Base-by-base conservation (phyloP, 1,284 basidiomycete genomes). In the Schizophyllum commune region DNA sequence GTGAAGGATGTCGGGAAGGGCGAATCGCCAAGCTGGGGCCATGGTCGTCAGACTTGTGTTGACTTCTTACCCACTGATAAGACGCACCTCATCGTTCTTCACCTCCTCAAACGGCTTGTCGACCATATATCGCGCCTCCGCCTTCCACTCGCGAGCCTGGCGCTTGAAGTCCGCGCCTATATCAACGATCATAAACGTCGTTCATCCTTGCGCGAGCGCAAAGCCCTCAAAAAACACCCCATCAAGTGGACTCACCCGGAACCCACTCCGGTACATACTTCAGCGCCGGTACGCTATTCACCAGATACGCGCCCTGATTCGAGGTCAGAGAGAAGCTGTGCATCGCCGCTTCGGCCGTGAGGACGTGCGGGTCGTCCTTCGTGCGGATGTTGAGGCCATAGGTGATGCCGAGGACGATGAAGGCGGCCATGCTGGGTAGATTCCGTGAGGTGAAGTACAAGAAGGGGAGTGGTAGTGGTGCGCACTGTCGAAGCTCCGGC, bases 341-440 rank as follows among this genome's bases (percentile, higher is more conserved):
- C 4, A 67, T 59, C 9, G 63, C 68, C 51, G 60, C 58, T 20
- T 65, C 61, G 1, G 68, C 68, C 1, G 67, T 21, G 3, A 59
- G 51, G 19, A 72, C 60, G 54, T 66, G 70, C 2, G 66, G 67
- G 52, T 73, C 71, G 17, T 69, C 58, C 15, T 65, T 60, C 0
- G 64, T 61, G 1, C 61, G 17, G 15, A 71, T 61, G 1, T 69
- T 61, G 22, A 73, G 63, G 1, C 71, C 72, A 55, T 74, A 74
- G 0, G 68, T 65, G 20, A 68, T 60, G 0, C 66, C 66, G 58
- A 73, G 64, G 55, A 69, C 68, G 1, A 68, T 64, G n/a, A 68
- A 67, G 1, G 66, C 68, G 4, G 69, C 65, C 62, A 69, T 63
- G 19, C 70, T 72, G 39, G 32, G 57, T 60, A 15, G 9, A 47